Conservation (phyloP, 2,329 filamentous ascomycete species). For the Aspergillus nomiae region DNA sequence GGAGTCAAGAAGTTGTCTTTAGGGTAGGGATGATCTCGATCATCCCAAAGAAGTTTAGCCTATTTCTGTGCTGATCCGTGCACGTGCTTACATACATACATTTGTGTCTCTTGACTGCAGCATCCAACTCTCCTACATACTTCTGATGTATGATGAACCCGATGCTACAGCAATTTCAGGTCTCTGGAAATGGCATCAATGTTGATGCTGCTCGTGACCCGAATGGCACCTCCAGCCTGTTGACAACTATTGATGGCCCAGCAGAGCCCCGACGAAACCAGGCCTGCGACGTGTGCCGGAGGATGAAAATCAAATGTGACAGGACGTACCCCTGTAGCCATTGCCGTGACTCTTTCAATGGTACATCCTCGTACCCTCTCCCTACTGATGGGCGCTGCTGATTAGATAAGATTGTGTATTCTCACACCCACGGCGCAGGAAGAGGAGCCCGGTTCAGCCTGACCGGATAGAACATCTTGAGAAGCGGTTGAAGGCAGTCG, state of each 20-base stretch:
- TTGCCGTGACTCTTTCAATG: not conserved
- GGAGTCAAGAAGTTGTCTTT: too few relatives aligned
- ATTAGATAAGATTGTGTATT: not conserved
- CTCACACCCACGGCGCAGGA: not conserved
- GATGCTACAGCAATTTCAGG: not conserved
- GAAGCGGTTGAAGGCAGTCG: not conserved
- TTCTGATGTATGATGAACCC: not conserved
- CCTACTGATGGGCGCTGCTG: not conserved
- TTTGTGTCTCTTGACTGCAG: not conserved
- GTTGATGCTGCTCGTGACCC: not conserved
- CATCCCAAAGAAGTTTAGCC: not conserved
- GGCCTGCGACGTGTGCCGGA: constrained; percentile 1
- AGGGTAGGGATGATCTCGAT: too few relatives aligned
- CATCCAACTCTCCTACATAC: not conserved
- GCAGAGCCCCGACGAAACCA: not conserved
- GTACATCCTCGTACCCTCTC: not conserved
- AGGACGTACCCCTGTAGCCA: not conserved
- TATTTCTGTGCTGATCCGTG: not conserved
- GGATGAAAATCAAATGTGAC: constrained; percentile 5
- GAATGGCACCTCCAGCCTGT: not conserved
- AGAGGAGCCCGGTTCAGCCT: not conserved
- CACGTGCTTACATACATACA: not conserved
- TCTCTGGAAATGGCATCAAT: not conserved
- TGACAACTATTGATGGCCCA: not conserved
- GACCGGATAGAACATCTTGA: constrained; percentile 2